Evolutionary conservation across 345 rosid species (phyloP).

Genomic region (Noccaea bulbosa): DNA sequence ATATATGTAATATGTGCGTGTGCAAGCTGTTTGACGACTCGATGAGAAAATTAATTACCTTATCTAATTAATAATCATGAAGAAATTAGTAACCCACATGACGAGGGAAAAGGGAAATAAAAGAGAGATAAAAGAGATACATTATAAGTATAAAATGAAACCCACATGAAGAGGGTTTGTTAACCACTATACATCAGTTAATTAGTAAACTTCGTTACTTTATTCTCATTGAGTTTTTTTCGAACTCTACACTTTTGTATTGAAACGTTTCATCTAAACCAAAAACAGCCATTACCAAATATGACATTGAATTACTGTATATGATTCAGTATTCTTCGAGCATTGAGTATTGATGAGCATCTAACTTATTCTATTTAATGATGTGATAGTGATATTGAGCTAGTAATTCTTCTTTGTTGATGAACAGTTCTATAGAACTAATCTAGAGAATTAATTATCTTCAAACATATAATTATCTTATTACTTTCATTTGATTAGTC

Average conservation of each 20-base stretch:
- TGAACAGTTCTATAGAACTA: no score
- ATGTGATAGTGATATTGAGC: no score
- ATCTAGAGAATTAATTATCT: no score
- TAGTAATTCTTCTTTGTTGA: no score
- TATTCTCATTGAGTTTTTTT: not conserved
- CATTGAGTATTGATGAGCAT: conserved; percentile 2
- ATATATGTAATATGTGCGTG: not conserved
- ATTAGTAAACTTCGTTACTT: not conserved
- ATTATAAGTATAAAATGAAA: not conserved
- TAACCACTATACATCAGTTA: conserved; percentile 1
- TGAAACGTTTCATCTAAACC: not conserved
- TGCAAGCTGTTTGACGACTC: conserved; percentile 16
- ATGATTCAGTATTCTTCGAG: conserved; percentile 5
- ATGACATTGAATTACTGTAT: not conserved
- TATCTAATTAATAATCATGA: conserved; percentile 16
- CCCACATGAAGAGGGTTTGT: conserved; percentile 19
- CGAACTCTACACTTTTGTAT: not conserved
- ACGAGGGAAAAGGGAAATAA: not conserved
- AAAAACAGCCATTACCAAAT: not conserved
- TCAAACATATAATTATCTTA: no score
- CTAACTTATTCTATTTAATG: not conserved
- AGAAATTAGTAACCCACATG: not conserved
- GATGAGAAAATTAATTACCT: conserved; percentile 2
- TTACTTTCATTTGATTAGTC: no score
- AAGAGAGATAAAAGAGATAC: no score